Base-by-base conservation (phyloP, 176 grass and related monocot genomes). In the Stipa capillata region DNA sequence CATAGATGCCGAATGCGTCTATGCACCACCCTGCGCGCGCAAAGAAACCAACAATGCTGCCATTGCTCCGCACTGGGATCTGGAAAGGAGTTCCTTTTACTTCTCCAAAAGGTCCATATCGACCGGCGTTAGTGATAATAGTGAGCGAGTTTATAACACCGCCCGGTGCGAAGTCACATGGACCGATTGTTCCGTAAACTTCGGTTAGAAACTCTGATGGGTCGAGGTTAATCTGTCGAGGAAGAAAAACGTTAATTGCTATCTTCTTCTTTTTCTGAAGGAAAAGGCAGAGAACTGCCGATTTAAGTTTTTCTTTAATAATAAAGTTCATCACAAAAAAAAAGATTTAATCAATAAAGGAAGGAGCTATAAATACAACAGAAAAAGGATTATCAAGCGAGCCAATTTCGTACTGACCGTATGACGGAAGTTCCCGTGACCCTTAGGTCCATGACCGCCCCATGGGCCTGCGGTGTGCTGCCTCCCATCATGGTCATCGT, bases 81-180 rank as follows among this genome's bases (percentile, higher is more conserved):
- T 10, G 29, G 60, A 64, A 64, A 64, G 32, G 16, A 20, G 29
- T 64, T 37, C 60, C 60, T 35, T 18, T 0, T 64, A 2, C 60
- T 18, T n/a, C 15, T 37, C 60, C 60, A 37, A 64, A 64, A 20
- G 60, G 60, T 64, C 60, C 60, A 18, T 64, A 37, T 2, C 1
- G 34, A n/a, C 33, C 6, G 15, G 32, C 16, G 20, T 64, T 64
- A 8, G 60, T 64, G 32, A 64, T 1, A 7, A 64, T 20, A 16
- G 32, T 64, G 37, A 64, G 29, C 4, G 60, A 64, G 2, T 7
- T 64, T 4, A 58, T 17, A 2, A 32, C 56, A 2, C 5, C 56
- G 13, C 10, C 2, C 1, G 12, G 13, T 32, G 4, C 12, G 0
- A 3, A 2, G 18, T 0, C 0, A n/a, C 6, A 6, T 51, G 17